Conservation (phyloP, 2,329 filamentous ascomycete genomes). For the Nothophaeocryptopus gaeumannii region DNA sequence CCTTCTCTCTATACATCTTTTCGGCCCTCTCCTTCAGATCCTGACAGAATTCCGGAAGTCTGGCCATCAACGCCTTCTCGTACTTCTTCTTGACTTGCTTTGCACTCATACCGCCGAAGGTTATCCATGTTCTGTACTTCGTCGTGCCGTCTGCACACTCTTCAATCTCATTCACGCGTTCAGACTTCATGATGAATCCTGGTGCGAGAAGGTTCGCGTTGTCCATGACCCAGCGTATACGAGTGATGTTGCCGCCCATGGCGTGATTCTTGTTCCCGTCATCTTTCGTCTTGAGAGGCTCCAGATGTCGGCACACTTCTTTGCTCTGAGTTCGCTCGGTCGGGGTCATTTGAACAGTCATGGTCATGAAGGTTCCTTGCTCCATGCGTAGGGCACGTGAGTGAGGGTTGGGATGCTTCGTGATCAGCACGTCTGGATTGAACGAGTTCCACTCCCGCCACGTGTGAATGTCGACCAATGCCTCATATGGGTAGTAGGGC, state of each 20-base stretch:
- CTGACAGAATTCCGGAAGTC: slow-evolving; percentile 8
- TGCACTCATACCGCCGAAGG: slow-evolving; percentile 42
- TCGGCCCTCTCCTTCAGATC: slow-evolving; percentile 12
- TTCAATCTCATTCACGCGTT: slow-evolving; percentile 49
- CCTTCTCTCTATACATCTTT: slow-evolving; percentile 5
- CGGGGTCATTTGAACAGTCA: slow-evolving; percentile 43
- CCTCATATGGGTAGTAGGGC: slow-evolving; percentile 43
- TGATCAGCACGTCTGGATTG: slow-evolving; percentile 46
- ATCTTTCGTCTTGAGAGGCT: slow-evolving; percentile 29
- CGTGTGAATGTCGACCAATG: slow-evolving; percentile 44
- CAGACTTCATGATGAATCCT: slow-evolving; percentile 39
- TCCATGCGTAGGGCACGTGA: slow-evolving; percentile 23
- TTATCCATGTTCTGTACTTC: slow-evolving; percentile 46
- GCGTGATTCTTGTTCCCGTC: slow-evolving; percentile 18
- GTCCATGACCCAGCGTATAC: slow-evolving; percentile 33
- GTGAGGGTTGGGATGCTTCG: slow-evolving; percentile 37
- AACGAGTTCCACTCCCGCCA: slow-evolving; percentile 51
- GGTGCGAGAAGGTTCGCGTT: slow-evolving; percentile 31
- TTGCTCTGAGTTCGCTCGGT: slow-evolving; percentile 27
- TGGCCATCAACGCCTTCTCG: slow-evolving; percentile 34
- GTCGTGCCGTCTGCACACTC: slow-evolving; percentile 37
- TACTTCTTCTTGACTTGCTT: slow-evolving; percentile 45
- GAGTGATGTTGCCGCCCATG: slow-evolving; percentile 28
- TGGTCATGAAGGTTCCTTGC: slow-evolving; percentile 45
- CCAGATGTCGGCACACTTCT: slow-evolving; percentile 38